A percentile compares a stretch with the other conserved stretches of the same genome.
Conservation (phyloP, 768 basidiomycete species). For the Rhodotorula paludigena region DNA sequence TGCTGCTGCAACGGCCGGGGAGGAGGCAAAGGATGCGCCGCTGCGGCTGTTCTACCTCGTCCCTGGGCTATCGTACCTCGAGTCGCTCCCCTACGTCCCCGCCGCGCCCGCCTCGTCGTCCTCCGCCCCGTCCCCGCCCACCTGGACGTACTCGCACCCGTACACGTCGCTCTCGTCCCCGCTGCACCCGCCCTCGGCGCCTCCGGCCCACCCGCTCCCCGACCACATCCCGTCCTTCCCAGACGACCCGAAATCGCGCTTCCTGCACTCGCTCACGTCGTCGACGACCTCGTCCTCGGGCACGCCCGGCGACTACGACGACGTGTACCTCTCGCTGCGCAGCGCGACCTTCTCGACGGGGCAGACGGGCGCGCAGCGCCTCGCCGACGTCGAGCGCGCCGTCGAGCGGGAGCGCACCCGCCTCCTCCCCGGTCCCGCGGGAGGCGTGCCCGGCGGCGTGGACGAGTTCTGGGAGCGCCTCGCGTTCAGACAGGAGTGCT, state of each 20-base stretch:
- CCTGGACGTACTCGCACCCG: conserved; percentile 76
- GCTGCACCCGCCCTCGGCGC: conserved; percentile 20
- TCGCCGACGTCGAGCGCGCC: conserved; percentile 20
- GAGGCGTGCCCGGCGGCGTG: conserved; percentile 35
- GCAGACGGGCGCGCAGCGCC: not conserved
- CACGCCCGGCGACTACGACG: conserved; percentile 56
- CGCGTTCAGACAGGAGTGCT: conserved; percentile 92
- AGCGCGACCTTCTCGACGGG: conserved; percentile 2
- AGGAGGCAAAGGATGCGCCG: too few species aligned
- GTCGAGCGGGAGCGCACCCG: conserved; percentile 32
- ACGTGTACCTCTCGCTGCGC: conserved; percentile 15
- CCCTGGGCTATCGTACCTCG: conserved; percentile 64
- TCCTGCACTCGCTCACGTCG: conserved; percentile 57
- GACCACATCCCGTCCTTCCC: conserved; percentile 81
- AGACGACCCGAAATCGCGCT: conserved; percentile 94
- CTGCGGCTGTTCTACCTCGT: conserved; percentile 47
- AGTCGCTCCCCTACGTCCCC: conserved; percentile 61
- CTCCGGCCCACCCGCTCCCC: conserved; percentile 50
- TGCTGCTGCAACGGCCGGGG: not conserved
- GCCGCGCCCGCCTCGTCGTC: conserved; percentile 40
- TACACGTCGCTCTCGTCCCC: conserved; percentile 49
- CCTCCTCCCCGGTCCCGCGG: conserved; percentile 3
- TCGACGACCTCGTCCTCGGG: conserved; percentile 43
- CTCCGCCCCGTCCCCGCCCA: conserved; percentile 21
- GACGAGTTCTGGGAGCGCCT: conserved; percentile 97